phyloP scores from a whole-genome alignment of 2,329 filamentous ascomycete species.

The Diaporthe caulivora region DNA sequence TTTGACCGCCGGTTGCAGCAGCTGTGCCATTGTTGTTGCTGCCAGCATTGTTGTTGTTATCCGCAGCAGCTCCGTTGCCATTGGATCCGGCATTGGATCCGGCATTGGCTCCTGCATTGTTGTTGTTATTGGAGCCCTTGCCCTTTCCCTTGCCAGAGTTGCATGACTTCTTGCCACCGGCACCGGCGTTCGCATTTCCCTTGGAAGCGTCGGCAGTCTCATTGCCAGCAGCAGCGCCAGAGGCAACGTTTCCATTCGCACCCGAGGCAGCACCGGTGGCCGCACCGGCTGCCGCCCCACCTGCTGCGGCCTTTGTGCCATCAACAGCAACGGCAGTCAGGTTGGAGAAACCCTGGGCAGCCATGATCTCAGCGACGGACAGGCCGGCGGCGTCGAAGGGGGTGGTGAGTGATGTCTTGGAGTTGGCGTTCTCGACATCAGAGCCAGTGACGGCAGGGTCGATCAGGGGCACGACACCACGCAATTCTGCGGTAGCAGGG shows the following conservation, averaged over 20 bases:
- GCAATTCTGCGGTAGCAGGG: slow-evolving; percentile 69
- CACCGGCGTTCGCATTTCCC: slow-evolving; percentile 12
- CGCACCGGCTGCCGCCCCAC: background rate
- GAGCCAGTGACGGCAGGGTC: slow-evolving; percentile 72
- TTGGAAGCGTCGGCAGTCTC: slow-evolving; percentile 11
- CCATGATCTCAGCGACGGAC: slow-evolving; percentile 74
- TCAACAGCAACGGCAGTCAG: slow-evolving; percentile 57
- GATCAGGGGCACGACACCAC: slow-evolving; percentile 76
- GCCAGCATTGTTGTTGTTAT: slow-evolving; percentile 37
- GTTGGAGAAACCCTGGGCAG: slow-evolving; percentile 72
- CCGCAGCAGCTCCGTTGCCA: background rate
- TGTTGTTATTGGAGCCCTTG: slow-evolving; percentile 33
- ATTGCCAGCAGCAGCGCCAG: slow-evolving; percentile 2
- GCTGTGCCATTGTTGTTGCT: slow-evolving; percentile 43
- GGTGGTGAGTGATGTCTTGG: slow-evolving; percentile 60
- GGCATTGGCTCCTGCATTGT: background rate
- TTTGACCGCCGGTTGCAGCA: slow-evolving; percentile 35
- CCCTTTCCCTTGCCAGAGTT: slow-evolving; percentile 16
- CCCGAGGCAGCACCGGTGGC: background rate
- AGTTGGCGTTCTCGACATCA: slow-evolving; percentile 71
- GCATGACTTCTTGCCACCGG: slow-evolving; percentile 20
- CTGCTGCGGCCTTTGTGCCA: slow-evolving; percentile 11
- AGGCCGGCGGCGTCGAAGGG: slow-evolving; percentile 72
- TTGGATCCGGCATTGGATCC: background rate
- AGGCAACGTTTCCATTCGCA: background rate